These are phyloP conservation scores for Sphagnum tenellum DNA, from an alignment of 225 moss, liverwort and hornwort species.

Conservation along the genomic window DNA sequence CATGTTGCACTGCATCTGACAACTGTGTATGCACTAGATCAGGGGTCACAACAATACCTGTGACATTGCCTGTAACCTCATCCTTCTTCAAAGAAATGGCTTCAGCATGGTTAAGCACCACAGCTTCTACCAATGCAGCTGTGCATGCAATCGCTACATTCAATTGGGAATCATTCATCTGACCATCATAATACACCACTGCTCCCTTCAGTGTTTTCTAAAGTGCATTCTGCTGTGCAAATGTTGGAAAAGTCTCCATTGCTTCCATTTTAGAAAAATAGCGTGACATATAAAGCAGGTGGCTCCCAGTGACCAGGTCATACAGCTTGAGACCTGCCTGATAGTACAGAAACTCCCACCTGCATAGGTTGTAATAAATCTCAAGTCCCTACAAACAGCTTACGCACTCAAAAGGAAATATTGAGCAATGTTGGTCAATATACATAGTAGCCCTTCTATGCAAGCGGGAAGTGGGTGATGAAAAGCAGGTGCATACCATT, in stretches of 20 bases:
- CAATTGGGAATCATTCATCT: constrained; percentile 95
- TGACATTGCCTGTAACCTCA: neutral
- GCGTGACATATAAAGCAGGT: constrained; percentile 79
- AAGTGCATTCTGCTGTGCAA: constrained; percentile 51
- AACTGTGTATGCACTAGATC: no score
- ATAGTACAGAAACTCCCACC: constrained; percentile 93
- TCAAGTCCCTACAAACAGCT: no score
- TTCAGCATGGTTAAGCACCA: constrained; percentile 93
- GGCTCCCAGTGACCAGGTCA: constrained; percentile 82
- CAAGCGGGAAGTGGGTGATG: no score
- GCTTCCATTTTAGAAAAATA: constrained; percentile 84
- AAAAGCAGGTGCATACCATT: constrained; percentile 24
- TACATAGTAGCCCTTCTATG: no score
- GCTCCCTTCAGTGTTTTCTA: constrained; percentile 89
- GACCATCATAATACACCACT: constrained; percentile 96
- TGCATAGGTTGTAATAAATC: neutral
- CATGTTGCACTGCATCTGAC: no score
- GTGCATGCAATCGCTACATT: constrained; percentile 88
- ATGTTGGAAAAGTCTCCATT: constrained; percentile 78
- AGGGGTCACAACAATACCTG: no score
- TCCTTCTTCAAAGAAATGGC: constrained; percentile 54
- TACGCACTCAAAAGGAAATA: no score
- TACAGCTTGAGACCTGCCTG: constrained; percentile 95
- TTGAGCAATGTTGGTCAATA: no score
- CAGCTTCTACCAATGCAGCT: constrained; percentile 76